Base-by-base conservation (phyloP, 305 asterid genomes). In the Rubia occidens region DNA sequence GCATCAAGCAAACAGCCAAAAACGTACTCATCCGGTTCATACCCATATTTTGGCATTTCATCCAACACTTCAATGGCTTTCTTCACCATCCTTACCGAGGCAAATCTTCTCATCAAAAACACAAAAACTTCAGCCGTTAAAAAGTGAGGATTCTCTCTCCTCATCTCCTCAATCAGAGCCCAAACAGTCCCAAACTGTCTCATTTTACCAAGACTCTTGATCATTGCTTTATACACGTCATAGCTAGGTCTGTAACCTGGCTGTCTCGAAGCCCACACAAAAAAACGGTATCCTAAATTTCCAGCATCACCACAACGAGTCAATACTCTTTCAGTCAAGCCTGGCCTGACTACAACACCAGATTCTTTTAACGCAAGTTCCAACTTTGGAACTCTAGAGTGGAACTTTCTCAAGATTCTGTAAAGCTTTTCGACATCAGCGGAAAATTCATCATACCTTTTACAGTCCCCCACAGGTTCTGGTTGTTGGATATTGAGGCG, bases 231-330 rank as follows among this genome's bases (percentile, higher is more conserved):
- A 71, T 93, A 88, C 21, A 81, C 94, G 64, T 88, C 98, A 56
- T 82, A 72, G 70, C 88, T 90, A 72, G 84, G 96, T 71, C 80
- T 85, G 77, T 87, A 90, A 75, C 90, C 90, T 1, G 90, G 90
- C 71, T 90, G 95, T 68, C 84, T 90, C 0, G 92, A 86, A 9
- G 89, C 95, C 97, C 97, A 93, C 42, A 81, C 86, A 32, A 86
- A 93, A 83, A 90, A 90, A 64, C 90, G 76, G 74, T 88, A 93
- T 14, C 96, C 98, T 64, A 93, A 84, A 72, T 90, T 90, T 40
- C 97, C 97, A 71, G 97, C 95, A 86, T 90, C 95, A 24, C 98
- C 97, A 73, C 97, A 90, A 49, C 96, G 96, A 65, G 79, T 86
- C 76, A 90, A 84, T 53, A 93, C 97, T 67, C 96, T 81, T 78